Evolutionary conservation across 106 monocot species (phyloP).

Genomic region (Apostasia shenzhenica): DNA sequence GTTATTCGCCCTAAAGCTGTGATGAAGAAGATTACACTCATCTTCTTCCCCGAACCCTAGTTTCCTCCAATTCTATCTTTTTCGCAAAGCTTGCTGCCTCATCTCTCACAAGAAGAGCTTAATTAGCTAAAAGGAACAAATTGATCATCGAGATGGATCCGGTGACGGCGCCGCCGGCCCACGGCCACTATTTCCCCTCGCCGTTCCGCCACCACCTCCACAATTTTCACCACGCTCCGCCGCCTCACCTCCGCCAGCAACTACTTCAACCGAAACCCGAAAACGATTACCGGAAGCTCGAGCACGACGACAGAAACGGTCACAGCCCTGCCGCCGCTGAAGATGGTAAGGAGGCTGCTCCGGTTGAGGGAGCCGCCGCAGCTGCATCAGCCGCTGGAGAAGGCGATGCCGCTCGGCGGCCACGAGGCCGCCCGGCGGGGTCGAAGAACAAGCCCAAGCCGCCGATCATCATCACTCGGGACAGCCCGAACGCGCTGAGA

Average conservation of each 20-base stretch:
- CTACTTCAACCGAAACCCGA: slow-evolving; percentile 8
- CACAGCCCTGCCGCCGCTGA: background rate
- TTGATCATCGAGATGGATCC: no score
- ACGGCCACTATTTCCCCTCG: background rate
- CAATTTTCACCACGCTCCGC: slow-evolving; percentile 21
- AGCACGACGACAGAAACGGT: slow-evolving; percentile 14
- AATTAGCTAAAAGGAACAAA: no score
- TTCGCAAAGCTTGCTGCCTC: background rate
- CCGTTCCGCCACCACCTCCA: background rate
- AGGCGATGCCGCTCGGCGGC: slow-evolving; percentile 17
- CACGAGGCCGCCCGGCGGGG: slow-evolving; percentile 24
- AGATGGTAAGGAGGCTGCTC: background rate
- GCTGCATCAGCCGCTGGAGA: slow-evolving; percentile 4
- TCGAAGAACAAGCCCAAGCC: slow-evolving; percentile 9
- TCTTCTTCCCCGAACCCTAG: background rate
- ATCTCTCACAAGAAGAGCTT: background rate
- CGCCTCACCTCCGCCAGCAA: slow-evolving; percentile 20
- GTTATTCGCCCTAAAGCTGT: no score
- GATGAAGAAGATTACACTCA: no score
- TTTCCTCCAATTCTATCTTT: background rate
- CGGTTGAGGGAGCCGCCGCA: background rate
- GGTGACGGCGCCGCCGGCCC: no score
- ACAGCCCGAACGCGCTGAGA: slow-evolving; percentile 30
- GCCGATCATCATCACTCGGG: slow-evolving; percentile 35
- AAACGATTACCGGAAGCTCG: background rate